These are phyloP conservation scores for Psidium friedrichsthalianum DNA, from an alignment of 345 rosid species.

Conservation along the genomic window DNA sequence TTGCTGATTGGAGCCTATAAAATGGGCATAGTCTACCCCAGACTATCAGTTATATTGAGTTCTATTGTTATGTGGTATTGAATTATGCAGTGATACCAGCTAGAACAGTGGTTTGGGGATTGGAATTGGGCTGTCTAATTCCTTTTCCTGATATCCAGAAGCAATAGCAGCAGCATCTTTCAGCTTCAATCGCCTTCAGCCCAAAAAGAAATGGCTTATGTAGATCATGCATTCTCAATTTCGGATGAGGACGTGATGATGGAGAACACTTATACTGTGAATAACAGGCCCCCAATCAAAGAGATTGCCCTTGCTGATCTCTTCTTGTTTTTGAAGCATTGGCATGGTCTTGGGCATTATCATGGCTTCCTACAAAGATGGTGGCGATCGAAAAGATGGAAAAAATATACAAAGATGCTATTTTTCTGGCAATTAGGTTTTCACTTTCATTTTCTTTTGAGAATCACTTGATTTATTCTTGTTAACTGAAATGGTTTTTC, in stretches of 20 bases:
- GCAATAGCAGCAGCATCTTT: neutral
- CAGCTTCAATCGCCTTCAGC: neutral
- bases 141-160: neutral
- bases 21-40: neutral
- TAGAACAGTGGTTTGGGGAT: neutral
- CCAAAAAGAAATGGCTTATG: constrained; percentile 61
- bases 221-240: constrained; percentile 92
- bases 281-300: constrained; percentile 78
- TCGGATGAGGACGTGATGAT: constrained; percentile 88
- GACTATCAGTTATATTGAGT: neutral
- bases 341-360: constrained; percentile 57
- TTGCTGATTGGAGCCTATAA: neutral
- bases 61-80: neutral
- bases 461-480: neutral
- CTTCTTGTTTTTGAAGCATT: constrained; percentile 71
- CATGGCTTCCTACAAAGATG: constrained; percentile 69
- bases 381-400: constrained; percentile 92
- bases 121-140: neutral
- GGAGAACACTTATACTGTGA: constrained; percentile 50
- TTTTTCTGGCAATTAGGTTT: constrained; percentile 11
- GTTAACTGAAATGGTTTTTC: neutral
- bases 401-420: neutral
- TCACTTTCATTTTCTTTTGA: neutral
- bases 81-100: neutral
- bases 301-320: constrained; percentile 83